phyloP scores from a whole-genome alignment of 495 filamentous ascomycete species.

The Pyronema domesticum region DNA sequence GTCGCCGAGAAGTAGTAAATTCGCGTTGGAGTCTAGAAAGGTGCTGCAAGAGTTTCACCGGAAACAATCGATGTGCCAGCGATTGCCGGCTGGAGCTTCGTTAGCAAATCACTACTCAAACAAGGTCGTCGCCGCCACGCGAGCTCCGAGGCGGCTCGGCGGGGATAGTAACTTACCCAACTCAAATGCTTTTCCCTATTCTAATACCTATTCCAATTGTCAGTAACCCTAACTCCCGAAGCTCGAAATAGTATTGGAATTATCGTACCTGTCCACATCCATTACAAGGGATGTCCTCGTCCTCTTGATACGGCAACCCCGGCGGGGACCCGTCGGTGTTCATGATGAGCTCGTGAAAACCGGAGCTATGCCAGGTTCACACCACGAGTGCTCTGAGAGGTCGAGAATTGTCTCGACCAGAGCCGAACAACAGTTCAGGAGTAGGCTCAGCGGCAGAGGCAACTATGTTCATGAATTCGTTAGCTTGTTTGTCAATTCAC shows the following conservation, averaged over 20 bases:
- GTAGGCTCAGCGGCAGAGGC: no score
- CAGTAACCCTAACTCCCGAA: slow-evolving; percentile 78
- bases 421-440: no score
- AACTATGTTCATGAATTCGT: no score
- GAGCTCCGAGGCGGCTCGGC: background rate
- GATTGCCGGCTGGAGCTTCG: slow-evolving; percentile 55
- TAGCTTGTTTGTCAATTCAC: no score
- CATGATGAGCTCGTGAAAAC: background rate
- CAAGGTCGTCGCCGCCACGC: background rate
- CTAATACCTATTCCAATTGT: slow-evolving; percentile 49
- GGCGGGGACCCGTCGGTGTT: slow-evolving; percentile 23
- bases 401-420: no score
- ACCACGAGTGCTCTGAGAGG: no score
- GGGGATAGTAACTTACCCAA: slow-evolving; percentile 47
- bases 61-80: slow-evolving; percentile 99
- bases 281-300: slow-evolving; percentile 71
- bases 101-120: slow-evolving; percentile 7
- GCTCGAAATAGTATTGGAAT: slow-evolving; percentile 46
- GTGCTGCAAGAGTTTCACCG: slow-evolving; percentile 92
- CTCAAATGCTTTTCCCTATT: slow-evolving; percentile 97
- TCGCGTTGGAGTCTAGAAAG: slow-evolving; percentile 92
- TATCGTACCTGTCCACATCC: slow-evolving; percentile 77
- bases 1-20: slow-evolving; percentile 92
- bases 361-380: no score
- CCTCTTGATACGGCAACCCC: slow-evolving; percentile 62